phyloP scores from a whole-genome alignment of 1,284 basidiomycete genomes.

The Tilletia caries region DNA sequence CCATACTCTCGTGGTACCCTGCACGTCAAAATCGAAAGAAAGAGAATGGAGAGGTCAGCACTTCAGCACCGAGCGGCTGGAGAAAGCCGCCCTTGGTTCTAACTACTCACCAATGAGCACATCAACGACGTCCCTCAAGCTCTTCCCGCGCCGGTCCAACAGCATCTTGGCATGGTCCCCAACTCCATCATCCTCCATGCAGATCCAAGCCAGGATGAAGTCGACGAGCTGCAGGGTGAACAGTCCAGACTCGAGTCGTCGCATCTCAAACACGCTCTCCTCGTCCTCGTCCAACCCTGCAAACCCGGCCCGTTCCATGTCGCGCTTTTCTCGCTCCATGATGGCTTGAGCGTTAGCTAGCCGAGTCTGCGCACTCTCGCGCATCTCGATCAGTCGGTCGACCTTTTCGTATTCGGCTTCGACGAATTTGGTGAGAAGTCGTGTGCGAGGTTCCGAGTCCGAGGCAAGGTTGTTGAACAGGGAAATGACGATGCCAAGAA shows the following conservation, averaged over 20 bases:
- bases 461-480: slow-evolving; percentile 83
- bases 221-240: slow-evolving; percentile 86
- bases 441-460: slow-evolving; percentile 74
- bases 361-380: slow-evolving; percentile 67
- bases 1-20: slow-evolving; percentile 40
- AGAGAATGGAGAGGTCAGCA: neutral
- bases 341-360: slow-evolving; percentile 65
- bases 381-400: slow-evolving; percentile 83
- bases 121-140: slow-evolving; percentile 22
- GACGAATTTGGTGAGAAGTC: slow-evolving; percentile 88
- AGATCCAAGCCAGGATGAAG: slow-evolving; percentile 88
- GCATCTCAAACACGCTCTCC: slow-evolving; percentile 76
- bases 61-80: neutral
- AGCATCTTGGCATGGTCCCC: slow-evolving; percentile 30
- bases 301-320: neutral
- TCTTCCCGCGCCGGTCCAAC: slow-evolving; percentile 21
- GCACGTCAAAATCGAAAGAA: neutral
- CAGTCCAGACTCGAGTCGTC: slow-evolving; percentile 77
- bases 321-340: slow-evolving; percentile 61
- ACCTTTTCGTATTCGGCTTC: slow-evolving; percentile 86
- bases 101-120: slow-evolving; percentile 22
- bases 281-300: slow-evolving; percentile 60
- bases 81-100: neutral
- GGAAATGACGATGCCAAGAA: slow-evolving; percentile 81
- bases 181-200: slow-evolving; percentile 91